Evolutionary conservation across 2,329 filamentous ascomycete genomes (phyloP).

Genomic region (Didymella segeticola): DNA sequence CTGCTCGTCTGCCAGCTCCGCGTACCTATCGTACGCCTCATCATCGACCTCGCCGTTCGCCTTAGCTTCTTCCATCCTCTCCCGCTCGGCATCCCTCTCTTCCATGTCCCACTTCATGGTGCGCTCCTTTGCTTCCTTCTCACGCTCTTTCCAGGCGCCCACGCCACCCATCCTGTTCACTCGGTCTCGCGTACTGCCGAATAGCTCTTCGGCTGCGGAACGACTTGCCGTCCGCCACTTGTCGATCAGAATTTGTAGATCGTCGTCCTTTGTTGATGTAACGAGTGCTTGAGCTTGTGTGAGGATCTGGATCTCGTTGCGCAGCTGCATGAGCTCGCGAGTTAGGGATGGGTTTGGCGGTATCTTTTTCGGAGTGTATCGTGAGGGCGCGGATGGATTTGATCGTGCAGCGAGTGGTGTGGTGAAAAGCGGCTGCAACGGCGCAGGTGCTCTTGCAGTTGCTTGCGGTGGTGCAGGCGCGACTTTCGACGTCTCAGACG

Average conservation of each 20-base stretch:
- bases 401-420: slow-evolving; percentile 24
- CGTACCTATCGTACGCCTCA: slow-evolving; percentile 57
- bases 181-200: slow-evolving; percentile 64
- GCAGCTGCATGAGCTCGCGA: slow-evolving; percentile 42
- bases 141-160: slow-evolving; percentile 58
- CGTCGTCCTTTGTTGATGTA: slow-evolving; percentile 54
- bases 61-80: slow-evolving; percentile 52
- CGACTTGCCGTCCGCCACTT: slow-evolving; percentile 69
- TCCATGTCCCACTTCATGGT: slow-evolving; percentile 49
- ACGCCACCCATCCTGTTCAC: slow-evolving; percentile 70
- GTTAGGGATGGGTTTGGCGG: slow-evolving; percentile 34
- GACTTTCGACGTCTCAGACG: background rate
- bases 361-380: slow-evolving; percentile 20
- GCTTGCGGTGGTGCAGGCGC: background rate
- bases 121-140: slow-evolving; percentile 44
- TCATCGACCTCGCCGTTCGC: slow-evolving; percentile 50
- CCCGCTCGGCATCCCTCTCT: slow-evolving; percentile 48
- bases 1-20: slow-evolving; percentile 45
- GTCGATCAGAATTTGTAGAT: slow-evolving; percentile 62
- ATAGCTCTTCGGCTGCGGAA: slow-evolving; percentile 72
- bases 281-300: slow-evolving; percentile 50
- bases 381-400: slow-evolving; percentile 20
- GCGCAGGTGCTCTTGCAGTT: slow-evolving; percentile 8
- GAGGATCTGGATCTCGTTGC: slow-evolving; percentile 50
- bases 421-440: slow-evolving; percentile 10